Evolutionary conservation across 163 green algal species (phyloP), one percentile per base, ranked within the genome.

Genomic region (Chloromonas sp.): DNA sequence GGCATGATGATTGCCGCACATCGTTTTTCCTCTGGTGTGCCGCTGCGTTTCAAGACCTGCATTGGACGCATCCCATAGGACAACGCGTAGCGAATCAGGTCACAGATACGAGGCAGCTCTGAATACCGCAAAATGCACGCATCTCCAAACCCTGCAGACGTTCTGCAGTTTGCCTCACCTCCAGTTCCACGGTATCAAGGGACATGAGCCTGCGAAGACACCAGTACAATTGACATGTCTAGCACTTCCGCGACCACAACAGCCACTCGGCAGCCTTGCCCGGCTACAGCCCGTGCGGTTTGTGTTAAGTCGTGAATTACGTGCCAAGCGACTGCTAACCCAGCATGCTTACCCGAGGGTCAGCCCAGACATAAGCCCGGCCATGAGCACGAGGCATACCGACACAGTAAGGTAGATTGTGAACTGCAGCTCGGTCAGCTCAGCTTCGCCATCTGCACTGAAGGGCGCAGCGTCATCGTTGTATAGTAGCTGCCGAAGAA

Each of bases 161-260:
- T 70, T 15, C 36, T 66, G 61, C 71, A 78, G 58, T 62, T 71
- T 11, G 60, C 60, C 87, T 57, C 81, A 97, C 94, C 91, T 98
- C 95, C 11, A 98, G 87, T 81, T 98, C 95, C n/a, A 98, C 87
- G 8, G 83, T 87, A 81, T 98, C 95, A 70, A 98, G 79, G 0
- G 88, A 94, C 89, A 98, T 95, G 2, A 98, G 84, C 70, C 82
- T 84, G 82, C 62, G 62, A 36, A 3, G 2, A 15, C 2, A 83
- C 1, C 60, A 83, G 11, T 2, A 66, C 57, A 62, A 2, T 13
- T 58, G 61, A 61, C 57, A 13, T 70, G 78, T 14, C 2, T 70
- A 36, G 57, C n/a, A 2, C 2, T 14, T n/a, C 3, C 78, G 70
- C 14, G 3, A 0, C 70, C 14, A 58, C 58, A 14, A 1, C 0